phyloP scores from a whole-genome alignment of 1,284 basidiomycete species.

The Caloboletus inedulis region DNA sequence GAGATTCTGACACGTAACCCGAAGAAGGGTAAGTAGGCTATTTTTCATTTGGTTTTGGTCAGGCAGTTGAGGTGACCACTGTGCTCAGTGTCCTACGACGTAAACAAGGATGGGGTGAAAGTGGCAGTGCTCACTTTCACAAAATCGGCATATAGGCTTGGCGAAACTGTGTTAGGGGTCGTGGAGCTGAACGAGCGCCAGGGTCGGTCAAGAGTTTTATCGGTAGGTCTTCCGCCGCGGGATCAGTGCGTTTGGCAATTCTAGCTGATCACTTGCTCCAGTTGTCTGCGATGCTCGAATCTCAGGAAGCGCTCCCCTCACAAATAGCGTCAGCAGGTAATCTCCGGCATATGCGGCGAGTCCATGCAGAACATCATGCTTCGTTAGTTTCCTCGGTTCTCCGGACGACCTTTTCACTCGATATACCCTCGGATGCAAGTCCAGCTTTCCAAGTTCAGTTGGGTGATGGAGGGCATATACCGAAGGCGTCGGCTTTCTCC shows the following conservation, averaged over 20 bases:
- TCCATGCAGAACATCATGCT: conserved; percentile 81
- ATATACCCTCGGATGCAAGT: conserved; percentile 86
- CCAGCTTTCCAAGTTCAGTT: conserved; percentile 71
- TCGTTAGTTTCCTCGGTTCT: conserved; percentile 69
- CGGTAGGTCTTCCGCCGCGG: conserved; percentile 45
- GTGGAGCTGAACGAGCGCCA: conserved; percentile 77
- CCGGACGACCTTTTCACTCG: conserved; percentile 79
- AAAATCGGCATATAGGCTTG: conserved; percentile 84
- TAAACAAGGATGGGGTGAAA: conserved; percentile 83
- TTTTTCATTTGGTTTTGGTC: background rate
- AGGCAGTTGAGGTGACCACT: background rate
- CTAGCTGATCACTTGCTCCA: conserved; percentile 30
- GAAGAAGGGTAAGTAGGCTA: conserved; percentile 64
- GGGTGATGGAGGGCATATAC: conserved; percentile 24
- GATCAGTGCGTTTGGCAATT: background rate
- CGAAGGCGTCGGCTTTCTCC: conserved; percentile 10
- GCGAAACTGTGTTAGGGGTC: conserved; percentile 85
- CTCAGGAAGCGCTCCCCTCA: conserved; percentile 77
- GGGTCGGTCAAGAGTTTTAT: conserved; percentile 63
- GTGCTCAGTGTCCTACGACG: conserved; percentile 80
- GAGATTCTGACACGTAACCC: conserved; percentile 87
- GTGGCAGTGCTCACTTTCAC: conserved; percentile 89
- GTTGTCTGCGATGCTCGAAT: conserved; percentile 83
- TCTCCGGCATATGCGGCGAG: conserved; percentile 53
- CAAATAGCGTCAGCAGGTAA: conserved; percentile 42